Evolutionary conservation across 305 asterid species (phyloP).

Genomic region (Fraxinus floribunda): DNA sequence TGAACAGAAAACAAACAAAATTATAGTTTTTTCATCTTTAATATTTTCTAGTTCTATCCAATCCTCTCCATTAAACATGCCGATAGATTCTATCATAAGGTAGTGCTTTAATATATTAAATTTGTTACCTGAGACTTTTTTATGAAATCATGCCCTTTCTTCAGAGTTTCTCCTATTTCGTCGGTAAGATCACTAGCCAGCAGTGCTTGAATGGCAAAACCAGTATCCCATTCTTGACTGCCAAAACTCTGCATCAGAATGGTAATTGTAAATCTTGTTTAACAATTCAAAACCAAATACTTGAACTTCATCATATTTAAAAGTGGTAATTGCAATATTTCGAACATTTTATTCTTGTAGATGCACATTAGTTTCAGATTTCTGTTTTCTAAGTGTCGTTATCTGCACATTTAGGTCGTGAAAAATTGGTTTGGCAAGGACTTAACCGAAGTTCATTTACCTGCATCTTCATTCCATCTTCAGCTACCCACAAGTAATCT

Average conservation of each 20-base stretch:
- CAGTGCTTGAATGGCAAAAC: slow-evolving; percentile 74
- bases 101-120: background rate
- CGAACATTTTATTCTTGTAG: background rate
- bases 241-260: slow-evolving; percentile 5
- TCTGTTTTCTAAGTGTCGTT: background rate
- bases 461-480: slow-evolving; percentile 33
- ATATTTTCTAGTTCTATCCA: background rate
- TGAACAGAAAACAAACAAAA: background rate
- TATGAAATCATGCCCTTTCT: slow-evolving; percentile 59
- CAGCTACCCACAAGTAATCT: slow-evolving; percentile 27
- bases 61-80: background rate
- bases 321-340: background rate
- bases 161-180: slow-evolving; percentile 54
- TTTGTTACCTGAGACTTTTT: slow-evolving; percentile 53
- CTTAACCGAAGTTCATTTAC: background rate
- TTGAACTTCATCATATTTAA: background rate
- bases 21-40: background rate
- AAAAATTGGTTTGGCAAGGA: background rate
- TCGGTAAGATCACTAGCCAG: slow-evolving; percentile 58
- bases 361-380: background rate
- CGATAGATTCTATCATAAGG: background rate
- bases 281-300: background rate
- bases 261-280: background rate
- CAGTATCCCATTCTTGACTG: slow-evolving; percentile 82
- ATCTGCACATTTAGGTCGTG: background rate